Base-by-base conservation (phyloP, 495 filamentous ascomycete species). In the Staphylotrichum longicolle region DNA sequence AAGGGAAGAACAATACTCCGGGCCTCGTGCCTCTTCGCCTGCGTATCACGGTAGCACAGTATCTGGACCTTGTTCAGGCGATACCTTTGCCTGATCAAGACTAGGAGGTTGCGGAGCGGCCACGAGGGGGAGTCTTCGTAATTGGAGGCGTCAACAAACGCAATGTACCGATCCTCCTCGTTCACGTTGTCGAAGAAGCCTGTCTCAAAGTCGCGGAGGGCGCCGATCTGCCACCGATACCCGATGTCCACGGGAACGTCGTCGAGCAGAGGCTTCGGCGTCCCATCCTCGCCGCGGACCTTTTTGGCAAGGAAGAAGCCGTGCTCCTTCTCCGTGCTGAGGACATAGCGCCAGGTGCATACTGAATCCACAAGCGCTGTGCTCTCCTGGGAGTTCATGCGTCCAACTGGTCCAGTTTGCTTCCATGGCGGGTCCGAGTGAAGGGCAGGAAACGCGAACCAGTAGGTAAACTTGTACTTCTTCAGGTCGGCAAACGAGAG, bases 401-500 rank as follows among this genome's bases (percentile, higher is more conserved):
- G 78, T 32, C 77, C 76, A 15, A 85, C 74, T 8, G 75, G 70
- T 39, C 71, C 74, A 2, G 65, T 69, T 34, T 73, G 74, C 63
- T 83, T 84, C 94, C 94, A 98, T 15, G 82, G 77, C 8, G 91
- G 89, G 58, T 92, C 86, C 0, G 95, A 93, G 74, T 92, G 91
- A 32, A 98, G 80, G 48, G 94, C 91, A 14, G 94, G 94, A 69
- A 94, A 98, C 2, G 85, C 94, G 72, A 97, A 96, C 85, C 93
- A 93, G 74, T 96, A 96, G 33, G 86, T 88, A 66, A 98, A 97
- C 57, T 83, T 88, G 76, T 96, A 97, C 70, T 92, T 96, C 76
- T 98, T 98, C 30, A 98, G 80, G 72, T 98, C 91, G 49, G 94
- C 93, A 72, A 91, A 98, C n/a, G 90, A 96, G 49, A 97, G 85